phyloP scores from a whole-genome alignment of 257 asterid species.

The Ligustrum vulgare region DNA sequence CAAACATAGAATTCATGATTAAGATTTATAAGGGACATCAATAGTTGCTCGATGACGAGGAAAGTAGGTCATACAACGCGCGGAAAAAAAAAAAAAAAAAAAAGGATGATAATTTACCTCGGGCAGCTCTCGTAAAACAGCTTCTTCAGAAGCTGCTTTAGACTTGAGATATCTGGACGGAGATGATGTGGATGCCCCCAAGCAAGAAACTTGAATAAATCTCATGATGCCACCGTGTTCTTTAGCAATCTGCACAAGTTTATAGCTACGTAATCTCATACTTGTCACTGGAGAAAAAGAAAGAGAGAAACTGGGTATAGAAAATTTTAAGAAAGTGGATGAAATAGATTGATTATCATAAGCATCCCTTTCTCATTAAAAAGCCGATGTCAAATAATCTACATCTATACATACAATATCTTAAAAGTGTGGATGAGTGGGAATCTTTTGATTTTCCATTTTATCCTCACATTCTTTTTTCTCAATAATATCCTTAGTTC shows the following conservation, averaged over 20 bases:
- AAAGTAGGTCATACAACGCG: slow-evolving; percentile 9
- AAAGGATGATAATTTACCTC: slow-evolving; percentile 50
- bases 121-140: slow-evolving; percentile 64
- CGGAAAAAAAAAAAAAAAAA: slow-evolving; percentile 8
- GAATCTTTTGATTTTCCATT: too few species aligned
- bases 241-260: slow-evolving; percentile 67
- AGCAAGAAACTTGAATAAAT: slow-evolving; percentile 82
- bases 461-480: too few species aligned
- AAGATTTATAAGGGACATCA: not conserved
- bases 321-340: not conserved
- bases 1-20: not conserved
- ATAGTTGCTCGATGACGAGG: not conserved
- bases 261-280: slow-evolving; percentile 11
- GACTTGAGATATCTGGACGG: slow-evolving; percentile 76
- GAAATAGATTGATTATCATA: not conserved
- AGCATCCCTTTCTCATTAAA: not conserved
- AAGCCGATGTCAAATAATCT: not conserved
- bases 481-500: too few species aligned
- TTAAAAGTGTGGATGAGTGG: too few species aligned
- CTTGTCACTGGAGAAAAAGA: not conserved
- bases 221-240: slow-evolving; percentile 98
- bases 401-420: too few species aligned
- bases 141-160: slow-evolving; percentile 97
- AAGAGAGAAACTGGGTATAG: not conserved
- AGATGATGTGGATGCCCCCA: slow-evolving; percentile 86